phyloP scores from a whole-genome alignment of 371 early-diverging fungal genomes.

The Fennellomyces sp. region DNA sequence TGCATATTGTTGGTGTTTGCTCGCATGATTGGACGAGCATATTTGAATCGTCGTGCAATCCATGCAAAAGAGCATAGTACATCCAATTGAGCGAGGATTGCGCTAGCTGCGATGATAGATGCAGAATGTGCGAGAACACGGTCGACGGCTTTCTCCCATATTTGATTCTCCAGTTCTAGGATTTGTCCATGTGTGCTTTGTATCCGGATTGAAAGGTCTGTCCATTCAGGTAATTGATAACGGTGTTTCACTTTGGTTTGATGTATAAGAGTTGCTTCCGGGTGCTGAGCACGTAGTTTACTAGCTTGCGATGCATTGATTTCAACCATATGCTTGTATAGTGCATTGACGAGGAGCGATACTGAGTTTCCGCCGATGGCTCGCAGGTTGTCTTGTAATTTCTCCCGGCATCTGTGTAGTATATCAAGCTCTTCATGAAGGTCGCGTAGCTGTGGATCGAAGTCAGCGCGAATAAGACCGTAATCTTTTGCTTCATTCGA shows the following conservation, averaged over 20 bases:
- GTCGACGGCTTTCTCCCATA: slow-evolving; percentile 43
- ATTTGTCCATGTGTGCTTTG: slow-evolving; percentile 50
- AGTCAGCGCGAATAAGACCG: slow-evolving; percentile 51
- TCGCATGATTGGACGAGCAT: slow-evolving; percentile 64
- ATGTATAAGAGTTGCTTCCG: slow-evolving; percentile 30
- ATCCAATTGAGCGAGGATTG: slow-evolving; percentile 72
- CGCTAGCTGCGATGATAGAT: slow-evolving; percentile 53
- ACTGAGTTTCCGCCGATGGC: slow-evolving; percentile 40
- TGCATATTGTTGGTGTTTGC: slow-evolving; percentile 35
- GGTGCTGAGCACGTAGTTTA: slow-evolving; percentile 23
- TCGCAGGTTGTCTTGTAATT: slow-evolving; percentile 30
- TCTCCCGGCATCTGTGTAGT: slow-evolving; percentile 22
- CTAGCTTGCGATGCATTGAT: slow-evolving; percentile 35
- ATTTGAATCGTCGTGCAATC: slow-evolving; percentile 53
- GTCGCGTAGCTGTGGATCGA: slow-evolving; percentile 20
- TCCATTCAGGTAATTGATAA: slow-evolving; percentile 56
- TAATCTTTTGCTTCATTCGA: slow-evolving; percentile 40
- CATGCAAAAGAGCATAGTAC: slow-evolving; percentile 65
- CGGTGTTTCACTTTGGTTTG: slow-evolving; percentile 47
- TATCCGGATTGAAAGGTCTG: slow-evolving; percentile 50
- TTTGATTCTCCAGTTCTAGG: slow-evolving; percentile 47
- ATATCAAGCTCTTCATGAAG: slow-evolving; percentile 28
- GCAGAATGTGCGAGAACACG: slow-evolving; percentile 47
- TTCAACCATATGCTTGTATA: slow-evolving; percentile 59
- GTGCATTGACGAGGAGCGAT: slow-evolving; percentile 30